These are phyloP conservation scores for Pseudocercospora fijiensis DNA, from an alignment of 2,329 filamentous ascomycete genomes.

Conservation along the genomic window DNA sequence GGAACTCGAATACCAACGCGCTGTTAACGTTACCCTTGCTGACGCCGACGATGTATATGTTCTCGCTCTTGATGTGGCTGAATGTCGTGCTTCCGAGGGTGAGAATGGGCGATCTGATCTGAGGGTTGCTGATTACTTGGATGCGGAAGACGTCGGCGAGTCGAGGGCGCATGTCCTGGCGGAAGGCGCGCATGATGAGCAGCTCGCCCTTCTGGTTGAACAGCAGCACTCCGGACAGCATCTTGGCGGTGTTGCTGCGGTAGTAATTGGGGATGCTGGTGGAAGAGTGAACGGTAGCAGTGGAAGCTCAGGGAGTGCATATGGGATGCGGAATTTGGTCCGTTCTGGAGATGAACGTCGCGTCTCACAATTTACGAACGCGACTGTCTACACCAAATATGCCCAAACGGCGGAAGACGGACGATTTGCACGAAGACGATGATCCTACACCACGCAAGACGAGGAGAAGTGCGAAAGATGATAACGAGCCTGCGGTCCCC, in stretches of 20 bases:
- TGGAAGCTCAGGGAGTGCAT: slow-evolving; percentile 4
- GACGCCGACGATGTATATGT: slow-evolving; percentile 95
- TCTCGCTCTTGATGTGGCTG: slow-evolving; percentile 99
- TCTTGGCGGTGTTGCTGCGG: slow-evolving; percentile 48
- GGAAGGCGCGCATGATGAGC: slow-evolving; percentile 97
- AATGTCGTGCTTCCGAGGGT: slow-evolving; percentile 97
- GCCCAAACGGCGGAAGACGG: slow-evolving; percentile 28
- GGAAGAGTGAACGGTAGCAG: slow-evolving; percentile 3
- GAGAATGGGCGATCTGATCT: slow-evolving; percentile 94
- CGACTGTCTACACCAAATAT: slow-evolving; percentile 18
- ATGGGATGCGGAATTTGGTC: background rate
- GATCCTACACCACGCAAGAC: slow-evolving; percentile 32
- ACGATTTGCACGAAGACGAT: slow-evolving; percentile 24
- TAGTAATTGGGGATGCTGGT: background rate
- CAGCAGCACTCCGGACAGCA: slow-evolving; percentile 95
- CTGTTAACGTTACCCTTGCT: slow-evolving; percentile 99
- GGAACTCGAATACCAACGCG: slow-evolving; percentile 94
- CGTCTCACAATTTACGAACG: slow-evolving; percentile 13
- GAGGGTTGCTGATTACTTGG: slow-evolving; percentile 94
- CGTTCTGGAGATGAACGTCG: background rate
- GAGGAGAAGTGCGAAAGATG: slow-evolving; percentile 17
- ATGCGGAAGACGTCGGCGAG: slow-evolving; percentile 99
- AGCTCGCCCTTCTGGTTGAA: slow-evolving; percentile 99
- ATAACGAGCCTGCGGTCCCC: slow-evolving; percentile 12
- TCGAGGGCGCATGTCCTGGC: slow-evolving; percentile 94